A percentile compares a stretch with the other conserved stretches of the same genome.
Evolutionary conservation across 2,329 filamentous ascomycete species (phyloP).

Genomic region (Samsoniella hepiali): DNA sequence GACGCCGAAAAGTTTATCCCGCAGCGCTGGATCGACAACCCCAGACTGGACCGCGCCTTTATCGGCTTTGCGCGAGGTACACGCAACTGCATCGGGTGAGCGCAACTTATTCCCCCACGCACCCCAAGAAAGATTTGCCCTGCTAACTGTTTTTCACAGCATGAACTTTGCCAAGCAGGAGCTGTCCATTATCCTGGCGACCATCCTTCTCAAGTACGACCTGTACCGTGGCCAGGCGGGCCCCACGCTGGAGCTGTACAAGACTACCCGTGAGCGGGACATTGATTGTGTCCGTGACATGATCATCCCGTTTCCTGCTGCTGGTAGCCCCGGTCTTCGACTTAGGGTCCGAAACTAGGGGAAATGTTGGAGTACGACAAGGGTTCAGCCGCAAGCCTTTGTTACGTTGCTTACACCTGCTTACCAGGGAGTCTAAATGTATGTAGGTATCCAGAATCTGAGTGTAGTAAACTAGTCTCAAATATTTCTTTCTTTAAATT

Average conservation of each 20-base stretch:
- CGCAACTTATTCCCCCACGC: not conserved
- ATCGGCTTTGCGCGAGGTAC: constrained; percentile 5
- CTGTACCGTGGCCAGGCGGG: not conserved
- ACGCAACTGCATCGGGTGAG: constrained; percentile 7
- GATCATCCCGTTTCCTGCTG: constrained; percentile 5
- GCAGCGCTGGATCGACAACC: constrained; percentile 31
- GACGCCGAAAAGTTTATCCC: constrained; percentile 38
- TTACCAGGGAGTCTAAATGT: not conserved
- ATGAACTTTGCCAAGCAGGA: constrained; percentile 14
- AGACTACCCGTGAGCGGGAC: constrained; percentile 4
- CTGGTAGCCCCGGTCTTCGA: constrained; percentile 1
- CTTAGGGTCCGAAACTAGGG: not conserved
- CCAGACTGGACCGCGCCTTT: not conserved
- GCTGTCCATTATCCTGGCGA: constrained; percentile 4
- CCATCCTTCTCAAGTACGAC: constrained; percentile 9
- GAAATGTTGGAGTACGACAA: not conserved
- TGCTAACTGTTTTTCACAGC: not conserved
- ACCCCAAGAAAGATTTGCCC: not conserved
- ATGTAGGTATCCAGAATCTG: not conserved
- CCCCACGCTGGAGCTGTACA: constrained; percentile 4
- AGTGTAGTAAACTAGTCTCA: no score
- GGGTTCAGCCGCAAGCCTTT: not conserved
- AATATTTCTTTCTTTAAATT: no score
- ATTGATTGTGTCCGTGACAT: constrained; percentile 11
- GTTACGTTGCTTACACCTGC: not conserved